Conservation (phyloP, 805 yeast genomes). For the Saccharomyces kudriavzevii region DNA sequence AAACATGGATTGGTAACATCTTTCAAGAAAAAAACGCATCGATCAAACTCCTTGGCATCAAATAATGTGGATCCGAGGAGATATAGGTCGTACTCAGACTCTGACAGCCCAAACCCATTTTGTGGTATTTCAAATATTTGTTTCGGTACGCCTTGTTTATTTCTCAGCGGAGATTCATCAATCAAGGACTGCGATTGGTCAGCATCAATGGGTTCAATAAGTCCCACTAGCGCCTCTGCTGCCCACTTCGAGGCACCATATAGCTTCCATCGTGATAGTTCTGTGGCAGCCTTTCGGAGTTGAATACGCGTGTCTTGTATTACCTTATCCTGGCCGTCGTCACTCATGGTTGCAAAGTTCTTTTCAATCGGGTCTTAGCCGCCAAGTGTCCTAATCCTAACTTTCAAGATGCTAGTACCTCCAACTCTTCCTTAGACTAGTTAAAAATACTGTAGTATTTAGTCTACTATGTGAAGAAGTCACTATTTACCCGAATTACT, state of each 20-base stretch:
- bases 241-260: conserved; percentile 75
- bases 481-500: not conserved
- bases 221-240: conserved; percentile 69
- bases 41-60: conserved; percentile 74
- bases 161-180: conserved; percentile 18
- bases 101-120: conserved; percentile 11
- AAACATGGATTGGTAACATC: conserved; percentile 41
- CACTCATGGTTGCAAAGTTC: conserved; percentile 1
- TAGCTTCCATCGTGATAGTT: conserved; percentile 50
- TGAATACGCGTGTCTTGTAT: conserved; percentile 15
- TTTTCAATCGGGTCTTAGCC: not conserved
- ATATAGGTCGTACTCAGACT: conserved; percentile 39
- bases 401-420: not conserved
- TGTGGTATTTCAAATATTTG: not conserved
- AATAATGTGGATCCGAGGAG: conserved; percentile 65
- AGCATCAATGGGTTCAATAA: conserved; percentile 24
- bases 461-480: not conserved
- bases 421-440: not conserved
- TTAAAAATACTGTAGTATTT: not conserved
- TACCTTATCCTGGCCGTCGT: not conserved
- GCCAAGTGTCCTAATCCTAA: not conserved
- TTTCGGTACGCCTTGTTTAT: conserved; percentile 5
- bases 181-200: not conserved
- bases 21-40: conserved; percentile 57
- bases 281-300: conserved; percentile 35